Conservation (phyloP, 805 yeast genomes). For the Saccharomycopsis olivae region DNA sequence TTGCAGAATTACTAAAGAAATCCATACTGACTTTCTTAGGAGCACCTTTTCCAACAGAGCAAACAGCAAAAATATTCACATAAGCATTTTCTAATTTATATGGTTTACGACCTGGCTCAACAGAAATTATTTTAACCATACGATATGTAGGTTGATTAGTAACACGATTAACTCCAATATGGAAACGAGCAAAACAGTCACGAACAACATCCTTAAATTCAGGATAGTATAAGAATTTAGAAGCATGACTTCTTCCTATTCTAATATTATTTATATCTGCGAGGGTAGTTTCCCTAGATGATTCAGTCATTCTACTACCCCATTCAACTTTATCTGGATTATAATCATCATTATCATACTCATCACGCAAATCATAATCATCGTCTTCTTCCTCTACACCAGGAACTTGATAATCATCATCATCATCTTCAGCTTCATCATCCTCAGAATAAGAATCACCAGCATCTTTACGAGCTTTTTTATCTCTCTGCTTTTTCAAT, state of each 20-base stretch:
- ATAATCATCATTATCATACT: slow-evolving; percentile 29
- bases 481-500: slow-evolving; percentile 66
- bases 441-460: slow-evolving; percentile 37
- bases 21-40: slow-evolving; percentile 69
- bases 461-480: slow-evolving; percentile 36
- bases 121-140: slow-evolving; percentile 69
- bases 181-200: slow-evolving; percentile 75
- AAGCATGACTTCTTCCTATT: slow-evolving; percentile 68
- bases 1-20: slow-evolving; percentile 67
- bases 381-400: slow-evolving; percentile 36
- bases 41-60: slow-evolving; percentile 70
- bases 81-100: slow-evolving; percentile 39
- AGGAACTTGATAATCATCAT: slow-evolving; percentile 16
- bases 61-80: slow-evolving; percentile 52
- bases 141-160: slow-evolving; percentile 62
- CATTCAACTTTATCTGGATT: slow-evolving; percentile 38
- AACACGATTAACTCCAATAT: slow-evolving; percentile 60
- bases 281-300: slow-evolving; percentile 24
- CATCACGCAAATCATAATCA: slow-evolving; percentile 21
- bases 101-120: slow-evolving; percentile 37
- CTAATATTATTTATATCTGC: slow-evolving; percentile 62
- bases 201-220: slow-evolving; percentile 60
- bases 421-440: slow-evolving; percentile 16
- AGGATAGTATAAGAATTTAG: slow-evolving; percentile 71
- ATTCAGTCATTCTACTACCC: slow-evolving; percentile 22